Conservation (phyloP, 441 rosid genomes). For the Gossypium schwendimanii region DNA sequence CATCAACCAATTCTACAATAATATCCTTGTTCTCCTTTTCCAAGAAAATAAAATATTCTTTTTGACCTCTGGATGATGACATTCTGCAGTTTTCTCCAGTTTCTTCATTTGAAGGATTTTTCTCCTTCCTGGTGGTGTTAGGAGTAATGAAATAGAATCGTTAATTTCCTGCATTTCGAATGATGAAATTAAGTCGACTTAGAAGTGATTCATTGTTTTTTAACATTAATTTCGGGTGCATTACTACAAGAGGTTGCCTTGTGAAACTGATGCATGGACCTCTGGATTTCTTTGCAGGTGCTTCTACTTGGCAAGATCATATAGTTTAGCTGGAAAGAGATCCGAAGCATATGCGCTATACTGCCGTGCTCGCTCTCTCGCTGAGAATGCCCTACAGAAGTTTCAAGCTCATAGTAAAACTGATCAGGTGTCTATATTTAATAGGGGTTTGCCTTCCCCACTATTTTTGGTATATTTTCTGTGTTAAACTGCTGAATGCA, state of each 20-base stretch:
- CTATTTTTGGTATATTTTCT: not conserved
- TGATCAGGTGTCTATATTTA: slow-evolving; percentile 37
- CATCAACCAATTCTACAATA: not conserved
- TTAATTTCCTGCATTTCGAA: not conserved
- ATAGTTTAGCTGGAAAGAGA: slow-evolving; percentile 86
- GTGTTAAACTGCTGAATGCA: not conserved
- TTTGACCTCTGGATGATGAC: not conserved
- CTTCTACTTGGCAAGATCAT: slow-evolving; percentile 82
- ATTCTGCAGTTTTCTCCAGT: not conserved
- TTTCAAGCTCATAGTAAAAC: slow-evolving; percentile 27
- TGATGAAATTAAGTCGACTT: not conserved
- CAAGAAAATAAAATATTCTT: not conserved
- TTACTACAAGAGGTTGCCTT: not conserved
- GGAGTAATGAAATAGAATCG: not conserved
- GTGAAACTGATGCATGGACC: slow-evolving; percentile 7
- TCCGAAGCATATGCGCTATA: slow-evolving; percentile 77
- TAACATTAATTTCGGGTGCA: not conserved
- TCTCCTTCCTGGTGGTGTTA: not conserved
- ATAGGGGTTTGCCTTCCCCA: not conserved
- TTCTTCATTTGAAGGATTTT: not conserved
- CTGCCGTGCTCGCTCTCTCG: slow-evolving; percentile 65
- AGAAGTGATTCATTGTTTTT: not conserved
- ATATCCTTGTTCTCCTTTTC: not conserved
- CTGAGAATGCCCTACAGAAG: slow-evolving; percentile 61
- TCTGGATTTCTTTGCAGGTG: slow-evolving; percentile 47